Conservation (phyloP, 495 filamentous ascomycete species). For the Neurospora pannonica region DNA sequence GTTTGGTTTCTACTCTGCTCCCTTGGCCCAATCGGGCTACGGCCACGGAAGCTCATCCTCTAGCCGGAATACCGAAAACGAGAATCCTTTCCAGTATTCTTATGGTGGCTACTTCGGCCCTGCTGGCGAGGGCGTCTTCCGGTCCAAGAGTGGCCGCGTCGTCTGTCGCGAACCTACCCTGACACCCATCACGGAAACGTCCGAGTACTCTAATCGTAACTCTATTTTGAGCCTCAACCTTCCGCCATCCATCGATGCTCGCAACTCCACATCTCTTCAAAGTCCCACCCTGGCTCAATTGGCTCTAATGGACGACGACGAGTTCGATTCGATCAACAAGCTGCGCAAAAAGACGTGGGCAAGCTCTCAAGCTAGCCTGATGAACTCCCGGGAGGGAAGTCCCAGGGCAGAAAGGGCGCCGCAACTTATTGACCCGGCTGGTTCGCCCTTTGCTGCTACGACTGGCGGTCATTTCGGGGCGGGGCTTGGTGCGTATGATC, state of each 20-base stretch:
- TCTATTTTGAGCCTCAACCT: constrained; percentile 67
- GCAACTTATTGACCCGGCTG: not conserved
- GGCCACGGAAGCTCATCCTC: constrained; percentile 7
- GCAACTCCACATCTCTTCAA: constrained; percentile 14
- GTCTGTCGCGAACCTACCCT: constrained; percentile 79
- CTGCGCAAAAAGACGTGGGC: constrained; percentile 70
- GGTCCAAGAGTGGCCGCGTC: constrained; percentile 58
- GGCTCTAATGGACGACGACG: constrained; percentile 58
- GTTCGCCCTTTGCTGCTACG: not conserved
- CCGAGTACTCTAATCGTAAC: constrained; percentile 91
- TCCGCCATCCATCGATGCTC: constrained; percentile 34
- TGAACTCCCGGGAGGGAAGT: constrained; percentile 50
- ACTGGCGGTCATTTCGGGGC: not conserved
- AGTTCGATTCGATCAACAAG: constrained; percentile 53
- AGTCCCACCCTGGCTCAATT: constrained; percentile 63
- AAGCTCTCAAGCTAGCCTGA: constrained; percentile 64
- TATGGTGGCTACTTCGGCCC: constrained; percentile 90
- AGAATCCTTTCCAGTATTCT: constrained; percentile 45
- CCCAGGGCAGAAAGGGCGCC: constrained; percentile 33
- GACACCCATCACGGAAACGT: constrained; percentile 92
- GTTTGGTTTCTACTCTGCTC: constrained; percentile 93
- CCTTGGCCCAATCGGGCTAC: constrained; percentile 26
- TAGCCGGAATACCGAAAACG: constrained; percentile 13
- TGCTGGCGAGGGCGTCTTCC: constrained; percentile 44
- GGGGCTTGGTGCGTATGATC: not conserved